Base-by-base conservation (phyloP, 2,329 filamentous ascomycete genomes). In the Venturia oleaginea region DNA sequence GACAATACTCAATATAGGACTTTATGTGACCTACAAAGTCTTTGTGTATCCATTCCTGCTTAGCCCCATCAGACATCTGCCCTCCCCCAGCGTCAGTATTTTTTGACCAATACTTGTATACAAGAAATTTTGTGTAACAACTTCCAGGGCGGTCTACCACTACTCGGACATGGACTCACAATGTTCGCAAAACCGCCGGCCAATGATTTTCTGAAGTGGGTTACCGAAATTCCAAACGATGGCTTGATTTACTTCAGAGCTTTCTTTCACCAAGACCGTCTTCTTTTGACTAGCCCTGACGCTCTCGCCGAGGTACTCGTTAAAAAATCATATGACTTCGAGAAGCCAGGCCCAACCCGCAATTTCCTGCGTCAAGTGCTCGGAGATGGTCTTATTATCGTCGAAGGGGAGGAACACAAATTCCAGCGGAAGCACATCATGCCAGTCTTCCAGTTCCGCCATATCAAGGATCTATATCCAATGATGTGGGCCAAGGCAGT, bases 371-470 rank as follows among this genome's bases (percentile, higher is more conserved):
- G 76, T 0, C 74, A 76, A 1, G 78, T 84, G 24, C 70, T 84
- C 0, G 82, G 81, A 0, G 77, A 81, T 59, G 81, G 81, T 0
- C 66, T 84, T 62, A 76, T 83, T 51, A 72, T 81, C 65, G 77
- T 78, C 0, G 81, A 84, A 67, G 80, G 80, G 2, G 76, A 78
- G 4, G 77, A 76, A 32, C 82, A 84, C 68, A 77, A 76, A 66
- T 77, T 77, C 61, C 79, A 83, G 66, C 83, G 92, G 59, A 92
- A 89, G 73, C 86, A 88, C 65, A 83, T 96, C 22, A 85, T 88
- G 77, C 91, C 91, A 0, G 90, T 91, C 1, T 96, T 96, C 74
- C 82, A 86, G n/a, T 95, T 91, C 71, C 84, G 91, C 27, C 90
- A 95, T 70, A 80, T 96, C 73, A 95, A 94, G 72, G 84, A 93